Evolutionary conservation across 129 eudicot species (phyloP).

Genomic region (Mikania micrantha): DNA sequence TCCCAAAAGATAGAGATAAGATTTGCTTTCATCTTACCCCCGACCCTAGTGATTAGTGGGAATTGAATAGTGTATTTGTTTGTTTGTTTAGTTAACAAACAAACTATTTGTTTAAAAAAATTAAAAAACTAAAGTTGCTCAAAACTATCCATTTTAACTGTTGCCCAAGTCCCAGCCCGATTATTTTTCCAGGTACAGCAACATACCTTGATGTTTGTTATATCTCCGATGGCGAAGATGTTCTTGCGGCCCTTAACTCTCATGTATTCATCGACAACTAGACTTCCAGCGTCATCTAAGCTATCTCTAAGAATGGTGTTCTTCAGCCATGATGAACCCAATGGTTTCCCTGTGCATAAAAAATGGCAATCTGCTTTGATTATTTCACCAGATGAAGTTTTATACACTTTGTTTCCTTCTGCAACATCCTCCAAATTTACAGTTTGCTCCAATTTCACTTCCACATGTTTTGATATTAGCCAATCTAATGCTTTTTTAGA

Average conservation of each 20-base stretch:
- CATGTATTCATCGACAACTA: slow-evolving; percentile 60
- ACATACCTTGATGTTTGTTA: slow-evolving; percentile 69
- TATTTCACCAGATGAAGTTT: slow-evolving; percentile 57
- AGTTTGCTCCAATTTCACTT: slow-evolving; percentile 58
- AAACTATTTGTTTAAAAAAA: too few species aligned
- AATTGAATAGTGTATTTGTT: too few species aligned
- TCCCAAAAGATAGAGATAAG: too few species aligned
- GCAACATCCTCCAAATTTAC: slow-evolving; percentile 41
- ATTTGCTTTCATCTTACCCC: too few species aligned
- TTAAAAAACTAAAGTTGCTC: too few species aligned
- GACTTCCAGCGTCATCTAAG: slow-evolving; percentile 52
- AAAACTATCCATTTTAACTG: too few species aligned
- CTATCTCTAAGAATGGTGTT: slow-evolving; percentile 42
- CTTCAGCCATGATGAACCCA: slow-evolving; percentile 63
- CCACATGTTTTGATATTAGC: slow-evolving; percentile 61
- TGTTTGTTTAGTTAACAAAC: too few species aligned
- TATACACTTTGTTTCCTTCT: slow-evolving; percentile 43
- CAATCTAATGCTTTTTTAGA: slow-evolving; percentile 63
- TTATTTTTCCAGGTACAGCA: neutral
- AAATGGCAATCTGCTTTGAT: slow-evolving; percentile 69
- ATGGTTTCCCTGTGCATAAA: slow-evolving; percentile 70
- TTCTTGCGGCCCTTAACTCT: slow-evolving; percentile 58
- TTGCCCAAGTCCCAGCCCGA: neutral
- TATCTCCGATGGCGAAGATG: slow-evolving; percentile 76
- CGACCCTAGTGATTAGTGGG: too few species aligned